Conservation (phyloP, 192 early-diverging fungal genomes). For the Backusella tarrabulga region DNA sequence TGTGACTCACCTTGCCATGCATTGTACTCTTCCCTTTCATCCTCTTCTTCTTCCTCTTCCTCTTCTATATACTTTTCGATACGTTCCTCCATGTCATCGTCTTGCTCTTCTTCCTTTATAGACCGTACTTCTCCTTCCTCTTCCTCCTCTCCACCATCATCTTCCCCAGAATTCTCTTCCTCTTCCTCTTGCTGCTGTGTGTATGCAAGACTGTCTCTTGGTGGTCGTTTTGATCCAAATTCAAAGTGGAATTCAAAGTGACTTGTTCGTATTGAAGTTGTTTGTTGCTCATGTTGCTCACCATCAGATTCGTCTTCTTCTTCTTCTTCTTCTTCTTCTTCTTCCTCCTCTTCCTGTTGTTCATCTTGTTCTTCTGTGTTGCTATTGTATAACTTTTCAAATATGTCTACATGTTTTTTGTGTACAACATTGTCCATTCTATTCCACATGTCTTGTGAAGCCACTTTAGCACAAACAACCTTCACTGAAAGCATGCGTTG, state of each 20-base stretch:
- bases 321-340: not conserved
- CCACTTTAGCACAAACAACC: conserved; percentile 1
- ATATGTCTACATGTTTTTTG: conserved; percentile 9
- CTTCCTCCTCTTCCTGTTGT: not conserved
- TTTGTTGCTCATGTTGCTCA: not conserved
- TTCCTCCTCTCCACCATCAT: not conserved
- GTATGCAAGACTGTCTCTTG: not conserved
- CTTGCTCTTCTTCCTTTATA: not conserved
- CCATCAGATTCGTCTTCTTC: not conserved
- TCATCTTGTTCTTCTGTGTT: conserved; percentile 1
- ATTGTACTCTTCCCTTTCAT: not conserved
- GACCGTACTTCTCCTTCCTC: not conserved
- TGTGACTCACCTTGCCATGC: not conserved
- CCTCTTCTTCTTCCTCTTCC: not conserved
- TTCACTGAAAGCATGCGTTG: conserved; percentile 1
- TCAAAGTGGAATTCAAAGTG: conserved; percentile 17
- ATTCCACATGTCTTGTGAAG: conserved; percentile 17
- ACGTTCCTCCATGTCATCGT: not conserved
- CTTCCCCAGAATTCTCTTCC: not conserved
- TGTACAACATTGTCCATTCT: conserved; percentile 14
- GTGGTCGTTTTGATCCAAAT: conserved; percentile 14
- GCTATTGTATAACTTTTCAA: not conserved
- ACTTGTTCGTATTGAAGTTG: not conserved
- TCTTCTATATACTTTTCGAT: not conserved
- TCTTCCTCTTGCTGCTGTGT: not conserved